Evolutionary conservation across 2,329 filamentous ascomycete species (phyloP), one percentile per base, ranked within the genome.

Genomic region (Talaromyces sp.): DNA sequence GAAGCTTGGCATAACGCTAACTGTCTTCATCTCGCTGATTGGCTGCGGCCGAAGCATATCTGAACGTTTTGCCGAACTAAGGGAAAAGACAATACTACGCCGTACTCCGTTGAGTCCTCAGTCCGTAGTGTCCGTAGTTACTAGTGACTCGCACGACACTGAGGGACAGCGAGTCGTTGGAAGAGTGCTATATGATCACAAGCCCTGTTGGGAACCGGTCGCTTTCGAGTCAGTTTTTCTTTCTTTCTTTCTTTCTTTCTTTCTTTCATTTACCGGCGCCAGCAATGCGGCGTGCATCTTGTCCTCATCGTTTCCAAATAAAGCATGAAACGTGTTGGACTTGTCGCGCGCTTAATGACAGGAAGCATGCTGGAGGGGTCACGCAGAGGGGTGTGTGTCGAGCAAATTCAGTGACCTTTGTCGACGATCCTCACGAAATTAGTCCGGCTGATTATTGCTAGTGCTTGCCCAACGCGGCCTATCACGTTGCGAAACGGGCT

Each of bases 1-100:
- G 14, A 41, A 58, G 51, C 57, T 59, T 59, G 57, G 51, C 57
- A 59, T 35, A 41, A 32, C 43, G 31, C 53, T 35, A 38, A 55
- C 27, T 19, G 10, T 27, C 14, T 55, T 35, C 8, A 14, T 31
- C 19, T 14, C 2, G 6, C 29, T 43, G 38, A 43, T 56, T 56
- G 54, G 54, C 54, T 29, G 54, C 3, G 13, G 38, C 21, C 29
- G 10, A 26, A 17, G 27, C 29, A 19, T 55, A 21, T 38, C 52
- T 26, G 14, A 50, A 3, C 32, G n/a, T 24, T 27, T 3, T 17
- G 14, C 14, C 32, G 56, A 27, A 32, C 51, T 55, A 55, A 46
- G 9, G 17, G n/a, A 29, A 21, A 31, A 19, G 54, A 19, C 51
- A 43, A 27, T 38, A 46, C 49, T 58, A 27, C 46, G 41, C 21